Conservation (phyloP, 1,284 basidiomycete genomes). For the Moesziomyces parantarcticus region DNA sequence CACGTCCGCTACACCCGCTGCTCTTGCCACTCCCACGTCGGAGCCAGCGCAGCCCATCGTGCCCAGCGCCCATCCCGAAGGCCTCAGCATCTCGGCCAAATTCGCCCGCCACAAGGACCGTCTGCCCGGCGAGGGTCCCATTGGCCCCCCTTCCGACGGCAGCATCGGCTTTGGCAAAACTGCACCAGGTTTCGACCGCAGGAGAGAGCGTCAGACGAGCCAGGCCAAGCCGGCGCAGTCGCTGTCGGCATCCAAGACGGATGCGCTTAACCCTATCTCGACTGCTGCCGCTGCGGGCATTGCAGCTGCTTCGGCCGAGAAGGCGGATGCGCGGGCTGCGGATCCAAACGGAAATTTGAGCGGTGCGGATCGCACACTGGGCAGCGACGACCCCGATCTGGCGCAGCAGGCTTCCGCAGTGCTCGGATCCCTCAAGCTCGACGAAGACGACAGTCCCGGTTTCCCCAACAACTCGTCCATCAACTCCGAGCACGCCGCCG, state of each 20-base stretch:
- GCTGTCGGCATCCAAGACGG: constrained; percentile 3
- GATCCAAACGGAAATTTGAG: constrained; percentile 1
- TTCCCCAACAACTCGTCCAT: constrained; percentile 4
- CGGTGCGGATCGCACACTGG: constrained; percentile 12
- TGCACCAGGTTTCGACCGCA: constrained; percentile 45
- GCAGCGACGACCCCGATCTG: constrained; percentile 41
- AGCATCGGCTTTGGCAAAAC: constrained; percentile 61
- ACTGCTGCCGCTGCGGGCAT: background rate
- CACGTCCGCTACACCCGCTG: background rate
- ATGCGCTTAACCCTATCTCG: background rate
- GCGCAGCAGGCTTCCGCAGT: constrained; percentile 52
- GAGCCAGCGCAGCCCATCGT: constrained; percentile 41
- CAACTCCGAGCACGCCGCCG: constrained; percentile 7
- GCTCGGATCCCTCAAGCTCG: constrained; percentile 50
- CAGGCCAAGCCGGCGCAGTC: constrained; percentile 15
- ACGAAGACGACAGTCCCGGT: constrained; percentile 47
- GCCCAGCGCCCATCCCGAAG: constrained; percentile 38
- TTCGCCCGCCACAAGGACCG: constrained; percentile 56
- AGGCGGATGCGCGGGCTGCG: background rate
- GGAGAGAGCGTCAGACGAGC: constrained; percentile 42
- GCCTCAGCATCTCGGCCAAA: constrained; percentile 43
- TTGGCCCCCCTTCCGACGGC: constrained; percentile 59
- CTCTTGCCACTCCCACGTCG: constrained; percentile 3
- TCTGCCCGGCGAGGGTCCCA: constrained; percentile 59
- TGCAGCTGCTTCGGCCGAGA: constrained; percentile 6